A percentile compares a stretch with the other conserved stretches of the same genome.
These are phyloP conservation scores for Penicillium antarcticum DNA, from an alignment of 495 filamentous ascomycete species.

Conservation along the genomic window DNA sequence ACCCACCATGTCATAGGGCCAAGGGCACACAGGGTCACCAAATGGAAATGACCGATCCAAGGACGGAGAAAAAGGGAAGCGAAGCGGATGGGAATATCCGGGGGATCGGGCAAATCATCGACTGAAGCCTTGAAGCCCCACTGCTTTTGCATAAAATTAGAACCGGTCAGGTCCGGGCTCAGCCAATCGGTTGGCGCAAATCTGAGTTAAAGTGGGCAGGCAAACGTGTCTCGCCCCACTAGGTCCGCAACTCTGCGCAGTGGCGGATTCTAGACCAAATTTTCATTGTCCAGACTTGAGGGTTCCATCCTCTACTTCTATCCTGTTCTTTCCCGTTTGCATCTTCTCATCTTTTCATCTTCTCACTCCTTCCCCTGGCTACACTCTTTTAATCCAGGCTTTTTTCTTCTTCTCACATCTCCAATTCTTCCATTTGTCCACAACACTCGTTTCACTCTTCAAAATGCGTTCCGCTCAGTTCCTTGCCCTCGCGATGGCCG, in stretches of 20 bases:
- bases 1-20: not conserved
- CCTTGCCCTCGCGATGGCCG: slow-evolving; percentile 42
- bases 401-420: not conserved
- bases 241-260: not conserved
- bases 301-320: slow-evolving; percentile 1
- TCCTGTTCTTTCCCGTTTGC: not conserved
- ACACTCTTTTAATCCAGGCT: slow-evolving; percentile 5
- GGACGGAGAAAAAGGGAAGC: not conserved
- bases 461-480: slow-evolving; percentile 38
- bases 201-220: slow-evolving; percentile 1
- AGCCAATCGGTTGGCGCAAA: not conserved
- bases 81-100: slow-evolving; percentile 8
- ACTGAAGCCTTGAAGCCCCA: not conserved
- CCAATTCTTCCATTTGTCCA: not conserved
- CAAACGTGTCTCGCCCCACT: slow-evolving; percentile 3
- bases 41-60: no score
- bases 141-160: slow-evolving; percentile 4
- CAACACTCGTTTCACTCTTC: slow-evolving; percentile 9
- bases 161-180: not conserved
- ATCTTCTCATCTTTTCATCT: slow-evolving; percentile 4
- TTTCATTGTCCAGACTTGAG: not conserved
- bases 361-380: slow-evolving; percentile 5
- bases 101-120: slow-evolving; percentile 9
- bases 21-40: no score
- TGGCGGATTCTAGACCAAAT: slow-evolving; percentile 9